Conservation (phyloP, 1,139 yeast species). For the Kodamaea suecica region DNA sequence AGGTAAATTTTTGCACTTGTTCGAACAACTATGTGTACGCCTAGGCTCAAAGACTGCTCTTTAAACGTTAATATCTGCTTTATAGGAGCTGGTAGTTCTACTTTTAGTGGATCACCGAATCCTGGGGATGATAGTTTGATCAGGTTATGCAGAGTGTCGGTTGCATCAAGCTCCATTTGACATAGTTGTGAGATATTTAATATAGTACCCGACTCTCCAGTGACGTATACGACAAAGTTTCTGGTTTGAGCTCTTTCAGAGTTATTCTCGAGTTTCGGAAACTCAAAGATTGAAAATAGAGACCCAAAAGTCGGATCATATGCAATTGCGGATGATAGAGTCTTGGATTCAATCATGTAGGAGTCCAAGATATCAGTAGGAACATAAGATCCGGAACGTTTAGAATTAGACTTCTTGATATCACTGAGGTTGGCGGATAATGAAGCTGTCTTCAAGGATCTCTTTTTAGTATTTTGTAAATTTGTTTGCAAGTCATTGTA, state of each 20-base stretch:
- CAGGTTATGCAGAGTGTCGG: neutral
- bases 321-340: constrained; percentile 25
- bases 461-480: constrained; percentile 1
- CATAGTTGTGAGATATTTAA: constrained; percentile 23
- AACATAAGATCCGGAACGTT: constrained; percentile 14
- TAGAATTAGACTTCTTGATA: neutral
- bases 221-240: constrained; percentile 31
- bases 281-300: constrained; percentile 21
- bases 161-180: neutral
- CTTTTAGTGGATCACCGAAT: constrained; percentile 17
- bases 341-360: constrained; percentile 22
- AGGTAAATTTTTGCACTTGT: constrained; percentile 27
- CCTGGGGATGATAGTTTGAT: neutral
- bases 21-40: constrained; percentile 26
- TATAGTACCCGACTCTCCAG: constrained; percentile 30
- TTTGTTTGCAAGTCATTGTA: constrained; percentile 12
- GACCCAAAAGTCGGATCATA: constrained; percentile 40
- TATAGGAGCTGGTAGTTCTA: constrained; percentile 33
- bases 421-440: neutral
- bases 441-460: neutral
- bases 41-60: constrained; percentile 15
- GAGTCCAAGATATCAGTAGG: constrained; percentile 27
- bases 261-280: constrained; percentile 4
- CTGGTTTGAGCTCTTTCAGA: constrained; percentile 12
- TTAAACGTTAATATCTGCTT: constrained; percentile 36